Evolutionary conservation across 768 basidiomycete genomes (phyloP).

Genomic region (Phylloporus scabripes): DNA sequence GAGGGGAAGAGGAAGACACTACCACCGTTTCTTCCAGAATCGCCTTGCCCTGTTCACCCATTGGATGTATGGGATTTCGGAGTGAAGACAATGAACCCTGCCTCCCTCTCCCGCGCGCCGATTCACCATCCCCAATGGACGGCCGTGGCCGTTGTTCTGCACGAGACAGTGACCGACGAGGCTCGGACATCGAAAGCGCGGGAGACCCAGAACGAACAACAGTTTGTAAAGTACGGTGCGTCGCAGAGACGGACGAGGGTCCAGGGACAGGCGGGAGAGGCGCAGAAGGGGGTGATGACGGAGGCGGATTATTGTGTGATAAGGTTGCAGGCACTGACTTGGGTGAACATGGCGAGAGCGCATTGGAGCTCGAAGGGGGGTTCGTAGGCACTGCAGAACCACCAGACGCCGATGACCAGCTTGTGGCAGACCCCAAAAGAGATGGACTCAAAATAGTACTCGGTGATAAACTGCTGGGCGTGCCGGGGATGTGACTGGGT

Average conservation of each 20-base stretch:
- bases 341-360: constrained; percentile 12
- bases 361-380: constrained; percentile 2
- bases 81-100: constrained; percentile 28
- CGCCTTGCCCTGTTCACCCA: constrained; percentile 5
- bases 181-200: constrained; percentile 16
- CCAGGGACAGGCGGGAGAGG: constrained; percentile 67
- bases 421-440: constrained; percentile 11
- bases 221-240: constrained; percentile 32
- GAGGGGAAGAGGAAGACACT: background rate
- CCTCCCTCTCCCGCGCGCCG: constrained; percentile 16
- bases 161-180: constrained; percentile 16
- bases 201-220: constrained; percentile 19
- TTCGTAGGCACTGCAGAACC: constrained; percentile 2
- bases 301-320: constrained; percentile 44
- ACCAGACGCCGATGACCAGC: constrained; percentile 5
- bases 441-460: constrained; percentile 7
- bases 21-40: constrained; percentile 20
- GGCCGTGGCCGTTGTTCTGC: constrained; percentile 13
- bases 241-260: constrained; percentile 47
- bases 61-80: constrained; percentile 18
- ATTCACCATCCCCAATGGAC: constrained; percentile 12
- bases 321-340: constrained; percentile 7
- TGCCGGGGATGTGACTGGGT: constrained; percentile 30
- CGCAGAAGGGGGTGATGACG: constrained; percentile 48
- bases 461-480: constrained; percentile 11